phyloP scores from a whole-genome alignment of 1,284 basidiomycete genomes.

The Cutaneotrichosporon curvatum region DNA sequence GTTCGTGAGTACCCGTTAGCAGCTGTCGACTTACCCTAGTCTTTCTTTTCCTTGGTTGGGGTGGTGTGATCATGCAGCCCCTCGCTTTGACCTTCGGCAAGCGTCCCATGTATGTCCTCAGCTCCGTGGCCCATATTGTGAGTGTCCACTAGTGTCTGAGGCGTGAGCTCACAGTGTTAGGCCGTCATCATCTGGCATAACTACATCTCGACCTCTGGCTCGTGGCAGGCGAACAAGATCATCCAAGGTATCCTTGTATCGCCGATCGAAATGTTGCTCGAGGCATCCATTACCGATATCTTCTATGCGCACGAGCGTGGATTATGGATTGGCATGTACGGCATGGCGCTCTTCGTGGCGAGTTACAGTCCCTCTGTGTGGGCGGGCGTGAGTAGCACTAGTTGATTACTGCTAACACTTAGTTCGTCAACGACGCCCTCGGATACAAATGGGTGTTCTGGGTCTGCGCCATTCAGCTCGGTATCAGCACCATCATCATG shows the following conservation, averaged over 20 bases:
- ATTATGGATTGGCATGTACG: conserved; percentile 21
- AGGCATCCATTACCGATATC: conserved; percentile 14
- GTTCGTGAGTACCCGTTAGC: conserved; percentile 14
- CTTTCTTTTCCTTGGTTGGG: conserved; percentile 25
- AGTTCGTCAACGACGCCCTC: conserved; percentile 17
- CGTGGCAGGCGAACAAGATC: conserved; percentile 21
- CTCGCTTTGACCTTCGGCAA: conserved; percentile 24
- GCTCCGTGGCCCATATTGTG: conserved; percentile 6
- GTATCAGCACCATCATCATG: conserved; percentile 6
- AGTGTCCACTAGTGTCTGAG: conserved; percentile 7
- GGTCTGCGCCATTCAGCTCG: conserved; percentile 14
- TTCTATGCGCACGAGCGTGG: conserved; percentile 23
- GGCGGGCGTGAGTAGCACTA: too few relatives aligned
- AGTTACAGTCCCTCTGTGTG: conserved; percentile 15
- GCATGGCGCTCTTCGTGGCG: conserved; percentile 10
- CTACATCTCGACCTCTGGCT: conserved; percentile 11
- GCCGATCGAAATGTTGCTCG: conserved; percentile 21
- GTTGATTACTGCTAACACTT: too few relatives aligned
- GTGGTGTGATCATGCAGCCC: conserved; percentile 22
- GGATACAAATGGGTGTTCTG: conserved; percentile 22
- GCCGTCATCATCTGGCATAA: conserved; percentile 17
- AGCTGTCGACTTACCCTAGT: conserved; percentile 4
- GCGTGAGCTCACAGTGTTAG: too few relatives aligned
- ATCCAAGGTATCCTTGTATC: conserved; percentile 18
- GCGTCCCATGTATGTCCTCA: conserved; percentile 19